Base-by-base conservation (phyloP, 2,329 filamentous ascomycete genomes). In the Arthrobotrys musiformis region DNA sequence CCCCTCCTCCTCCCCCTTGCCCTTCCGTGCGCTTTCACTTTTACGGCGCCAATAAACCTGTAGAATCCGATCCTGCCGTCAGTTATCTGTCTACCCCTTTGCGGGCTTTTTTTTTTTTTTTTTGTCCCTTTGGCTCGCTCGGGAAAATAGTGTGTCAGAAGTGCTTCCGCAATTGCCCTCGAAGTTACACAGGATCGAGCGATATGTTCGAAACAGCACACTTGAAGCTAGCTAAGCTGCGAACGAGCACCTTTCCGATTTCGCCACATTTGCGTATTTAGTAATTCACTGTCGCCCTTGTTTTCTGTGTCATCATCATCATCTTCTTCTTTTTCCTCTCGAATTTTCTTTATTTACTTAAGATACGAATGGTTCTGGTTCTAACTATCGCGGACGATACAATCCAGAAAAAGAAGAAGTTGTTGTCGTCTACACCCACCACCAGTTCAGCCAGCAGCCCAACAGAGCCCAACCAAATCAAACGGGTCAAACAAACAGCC, bases 111-210 rank as follows among this genome's bases (percentile, higher is more conserved):
- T 60, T 60, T 40, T 50, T 24, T 50, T 35, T 4, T 42, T 58
- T 26, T 15, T 33, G 17, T 13, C 4, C 9, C n/a, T n/a, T n/a
- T n/a, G n/a, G n/a, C 9, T 9, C 9, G 9, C 9, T 33, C 30
- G 30, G 30, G 30, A 33, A 22, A 19, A 33, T 26, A 58, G 54
- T 62, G 37, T 48, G 42, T 48, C 28, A 33, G 58, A 46, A 46
- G 58, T 46, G 37, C 24, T 13, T 30, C 50, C 50, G 44, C 40
- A 42, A 42, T 42, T 42, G 40, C 40, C n/a, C 7, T 7, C n/a
- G 19, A 70, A 69, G 73, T 70, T 77, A 77, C 73, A 67, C 66
- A 67, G 60, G 28, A 60, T 26, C 50, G 66, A 67, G 40, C 46
- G 46, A 70, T 62, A 60, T 40, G 37, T 52, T 54, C 28, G 40